phyloP scores from a whole-genome alignment of 192 early-diverging fungal genomes.

The Rhizoclosmatium globosum region DNA sequence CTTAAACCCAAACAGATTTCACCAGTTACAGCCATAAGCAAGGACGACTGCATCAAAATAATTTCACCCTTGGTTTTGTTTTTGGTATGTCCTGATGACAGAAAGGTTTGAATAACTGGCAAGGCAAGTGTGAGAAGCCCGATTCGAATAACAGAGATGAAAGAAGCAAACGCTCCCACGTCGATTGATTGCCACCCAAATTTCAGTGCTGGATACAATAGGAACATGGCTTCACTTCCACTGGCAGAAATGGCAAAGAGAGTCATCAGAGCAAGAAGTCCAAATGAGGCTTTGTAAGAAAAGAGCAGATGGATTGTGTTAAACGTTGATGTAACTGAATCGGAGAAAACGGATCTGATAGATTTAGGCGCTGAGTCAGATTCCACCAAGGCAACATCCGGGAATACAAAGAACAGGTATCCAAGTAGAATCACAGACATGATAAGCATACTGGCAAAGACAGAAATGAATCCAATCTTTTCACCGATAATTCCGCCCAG shows the following conservation, averaged over 20 bases:
- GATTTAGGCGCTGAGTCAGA: background rate
- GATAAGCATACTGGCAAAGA: slow-evolving; percentile 2
- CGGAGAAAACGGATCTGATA: slow-evolving; percentile 4
- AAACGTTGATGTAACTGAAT: background rate
- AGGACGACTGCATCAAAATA: slow-evolving; percentile 2
- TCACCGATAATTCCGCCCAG: slow-evolving; percentile 9
- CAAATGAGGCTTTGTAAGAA: background rate
- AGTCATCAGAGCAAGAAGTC: background rate
- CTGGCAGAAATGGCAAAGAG: background rate
- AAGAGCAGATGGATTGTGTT: background rate
- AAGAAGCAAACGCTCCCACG: slow-evolving; percentile 8
- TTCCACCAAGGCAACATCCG: background rate
- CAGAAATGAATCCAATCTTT: background rate
- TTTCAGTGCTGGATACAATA: slow-evolving; percentile 11
- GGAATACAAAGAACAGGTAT: slow-evolving; percentile 21
- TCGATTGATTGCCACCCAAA: slow-evolving; percentile 26
- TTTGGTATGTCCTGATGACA: background rate
- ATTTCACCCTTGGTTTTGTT: background rate
- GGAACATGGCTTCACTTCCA: background rate
- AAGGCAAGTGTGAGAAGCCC: slow-evolving; percentile 3
- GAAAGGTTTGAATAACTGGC: background rate
- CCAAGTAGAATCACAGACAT: background rate
- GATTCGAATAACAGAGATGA: slow-evolving; percentile 8
- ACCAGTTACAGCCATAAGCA: slow-evolving; percentile 20
- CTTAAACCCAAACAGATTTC: background rate